Evolutionary conservation across 78 protist species (phyloP), one percentile per base, ranked within the genome.

Genomic region (Speleostelium caveatum): DNA sequence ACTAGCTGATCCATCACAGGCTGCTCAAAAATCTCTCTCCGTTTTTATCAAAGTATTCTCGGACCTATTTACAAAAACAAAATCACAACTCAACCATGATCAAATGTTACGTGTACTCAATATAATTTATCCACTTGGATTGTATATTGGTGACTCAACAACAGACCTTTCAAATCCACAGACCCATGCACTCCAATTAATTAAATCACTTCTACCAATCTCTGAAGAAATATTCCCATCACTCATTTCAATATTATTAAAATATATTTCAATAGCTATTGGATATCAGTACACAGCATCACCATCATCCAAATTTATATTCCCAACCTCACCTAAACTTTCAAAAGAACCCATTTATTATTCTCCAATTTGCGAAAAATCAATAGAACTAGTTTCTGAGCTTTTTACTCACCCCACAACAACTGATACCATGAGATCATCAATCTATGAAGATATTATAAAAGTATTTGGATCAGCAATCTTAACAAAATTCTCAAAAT

Each of bases 401-500:
- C 56, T 83, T 0, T 83, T 83, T 19, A 8, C 36, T 1, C 91
- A 83, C 33, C 35, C 60, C 3, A 32, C 91, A 41, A 83, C 91
- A 10, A 83, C 77, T n/a, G 75, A 67, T 45, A 24, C 75, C 36
- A 83, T 83, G 91, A 56, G 91, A 59, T 73, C 91, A 16, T 71
- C 75, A 5, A 73, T 83, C 2, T 83, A 53, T 28, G 73, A 83
- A 19, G 94, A 88, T 62, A 88, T 91, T 36, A 53, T 91, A 2
- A 83, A 91, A n/a, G 78, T 91, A 28, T 74, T 91, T 62, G 95
- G 95, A 49, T 17, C 83, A 4, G 66, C 80, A 14, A 80, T 80
- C 73, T 19, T 91, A 30, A 73, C 90, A 1, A 91, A 91, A 30
- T 91, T 53, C 38, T 19, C 80, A 6, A 86, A 86, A 42, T 86